Conservation (phyloP, 768 basidiomycete species). For the Rhizopogon salebrosus region DNA sequence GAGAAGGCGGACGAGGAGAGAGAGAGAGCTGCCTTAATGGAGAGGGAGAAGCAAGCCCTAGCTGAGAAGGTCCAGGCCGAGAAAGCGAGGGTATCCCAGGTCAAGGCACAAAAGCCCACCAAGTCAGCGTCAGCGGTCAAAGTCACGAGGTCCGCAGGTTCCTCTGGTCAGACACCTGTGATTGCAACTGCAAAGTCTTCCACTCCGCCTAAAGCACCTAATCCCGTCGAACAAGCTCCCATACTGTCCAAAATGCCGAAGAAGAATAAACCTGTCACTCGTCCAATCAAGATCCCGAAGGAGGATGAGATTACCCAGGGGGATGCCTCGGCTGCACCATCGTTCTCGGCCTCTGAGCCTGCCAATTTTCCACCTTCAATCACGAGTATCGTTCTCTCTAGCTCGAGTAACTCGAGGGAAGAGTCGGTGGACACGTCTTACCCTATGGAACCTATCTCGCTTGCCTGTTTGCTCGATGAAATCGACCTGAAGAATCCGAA, state of each 20-base stretch:
- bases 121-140: conserved; percentile 15
- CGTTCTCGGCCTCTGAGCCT: conserved; percentile 45
- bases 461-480: conserved; percentile 65
- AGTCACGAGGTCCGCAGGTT: conserved; percentile 11
- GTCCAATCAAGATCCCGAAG: conserved; percentile 53
- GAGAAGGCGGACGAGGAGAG: conserved; percentile 32
- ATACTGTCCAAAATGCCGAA: conserved; percentile 80
- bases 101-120: conserved; percentile 17
- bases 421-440: conserved; percentile 51
- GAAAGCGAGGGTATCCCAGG: conserved; percentile 21
- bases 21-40: conserved; percentile 30
- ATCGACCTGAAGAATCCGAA: conserved; percentile 55
- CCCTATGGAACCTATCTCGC: conserved; percentile 41
- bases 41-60: conserved; percentile 25
- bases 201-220: conserved; percentile 17
- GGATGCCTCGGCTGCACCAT: conserved; percentile 36
- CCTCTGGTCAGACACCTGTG: not conserved
- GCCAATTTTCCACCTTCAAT: conserved; percentile 30
- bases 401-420: conserved; percentile 53
- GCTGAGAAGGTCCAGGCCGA: conserved; percentile 22
- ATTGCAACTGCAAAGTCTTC: conserved; percentile 14
- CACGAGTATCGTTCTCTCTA: conserved; percentile 35
- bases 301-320: conserved; percentile 47
- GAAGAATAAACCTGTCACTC: conserved; percentile 66
- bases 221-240: conserved; percentile 56